These are phyloP conservation scores for Sextonia rubra DNA, from an alignment of 164 flowering plant species.

Conservation along the genomic window DNA sequence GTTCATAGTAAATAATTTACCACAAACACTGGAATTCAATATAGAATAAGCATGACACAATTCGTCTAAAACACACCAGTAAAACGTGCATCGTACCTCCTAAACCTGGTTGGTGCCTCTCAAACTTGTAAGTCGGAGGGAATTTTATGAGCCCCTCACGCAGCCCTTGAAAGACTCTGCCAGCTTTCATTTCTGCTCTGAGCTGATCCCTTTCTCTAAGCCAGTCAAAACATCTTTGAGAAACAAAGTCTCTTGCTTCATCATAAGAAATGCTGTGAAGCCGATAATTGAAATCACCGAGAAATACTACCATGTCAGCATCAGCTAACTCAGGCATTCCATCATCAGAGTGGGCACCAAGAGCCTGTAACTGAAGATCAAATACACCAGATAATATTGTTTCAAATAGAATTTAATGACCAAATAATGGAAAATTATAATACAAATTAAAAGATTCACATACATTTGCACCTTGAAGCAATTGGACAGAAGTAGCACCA, in stretches of 20 bases:
- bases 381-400: background rate
- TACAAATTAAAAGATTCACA: slow-evolving; percentile 11
- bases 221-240: slow-evolving; percentile 99
- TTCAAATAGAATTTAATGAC: background rate
- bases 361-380: background rate
- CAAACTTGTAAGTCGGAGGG: slow-evolving; percentile 98
- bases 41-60: background rate
- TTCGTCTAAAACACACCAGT: background rate
- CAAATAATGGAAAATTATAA: background rate
- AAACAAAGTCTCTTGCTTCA: slow-evolving; percentile 94
- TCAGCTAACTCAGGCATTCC: slow-evolving; percentile 76
- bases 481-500: slow-evolving; percentile 52
- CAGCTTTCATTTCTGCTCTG: slow-evolving; percentile 90
- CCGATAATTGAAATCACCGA: slow-evolving; percentile 94
- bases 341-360: slow-evolving; percentile 48
- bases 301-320: slow-evolving; percentile 86
- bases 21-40: background rate
- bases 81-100: slow-evolving; percentile 52
- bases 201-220: slow-evolving; percentile 97
- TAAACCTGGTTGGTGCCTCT: slow-evolving; percentile 74
- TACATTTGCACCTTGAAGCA: slow-evolving; percentile 58
- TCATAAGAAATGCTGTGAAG: slow-evolving; percentile 93
- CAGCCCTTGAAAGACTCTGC: slow-evolving; percentile 97
- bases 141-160: slow-evolving; percentile 83
- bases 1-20: background rate